Evolutionary conservation across 345 rosid species (phyloP).

Genomic region (Citrus glauca): DNA sequence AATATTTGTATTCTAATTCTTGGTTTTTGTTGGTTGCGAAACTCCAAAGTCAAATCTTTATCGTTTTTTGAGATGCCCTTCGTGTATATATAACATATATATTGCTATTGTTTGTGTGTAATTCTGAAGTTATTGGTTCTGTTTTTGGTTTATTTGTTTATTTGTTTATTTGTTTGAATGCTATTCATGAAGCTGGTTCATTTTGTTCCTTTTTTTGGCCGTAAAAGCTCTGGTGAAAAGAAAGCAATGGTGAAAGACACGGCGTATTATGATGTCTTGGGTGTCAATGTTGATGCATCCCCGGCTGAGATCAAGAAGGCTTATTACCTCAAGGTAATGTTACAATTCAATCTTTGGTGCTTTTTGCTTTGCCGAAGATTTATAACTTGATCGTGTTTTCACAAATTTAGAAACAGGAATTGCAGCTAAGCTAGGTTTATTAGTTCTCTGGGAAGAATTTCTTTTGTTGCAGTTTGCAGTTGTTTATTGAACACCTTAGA

Average conservation of each 20-base stretch:
- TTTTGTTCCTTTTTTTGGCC: not conserved
- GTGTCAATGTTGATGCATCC: slow-evolving; percentile 63
- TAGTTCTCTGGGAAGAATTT: not conserved
- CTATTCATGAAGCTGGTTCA: slow-evolving; percentile 10
- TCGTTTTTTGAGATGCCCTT: slow-evolving; percentile 1
- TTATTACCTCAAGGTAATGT: slow-evolving; percentile 72
- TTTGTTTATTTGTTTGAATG: not conserved
- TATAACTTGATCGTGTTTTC: not conserved
- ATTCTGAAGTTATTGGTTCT: not conserved
- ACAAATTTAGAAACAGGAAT: not conserved
- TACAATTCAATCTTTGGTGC: not conserved
- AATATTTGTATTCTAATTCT: not conserved
- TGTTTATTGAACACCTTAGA: not conserved
- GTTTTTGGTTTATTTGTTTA: not conserved
- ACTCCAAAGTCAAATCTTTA: slow-evolving; percentile 3
- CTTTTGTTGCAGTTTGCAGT: not conserved
- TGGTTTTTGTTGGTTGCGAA: not conserved
- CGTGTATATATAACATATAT: not conserved
- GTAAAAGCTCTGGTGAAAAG: not conserved
- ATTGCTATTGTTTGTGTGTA: not conserved
- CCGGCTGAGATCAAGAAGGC: slow-evolving; percentile 86
- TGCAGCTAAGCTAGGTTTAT: not conserved
- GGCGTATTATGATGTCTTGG: slow-evolving; percentile 68
- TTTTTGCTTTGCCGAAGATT: not conserved
- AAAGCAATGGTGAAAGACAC: slow-evolving; percentile 66